Percentiles rank a stretch among this genome's conserved stretches.
These are phyloP conservation scores for Fraxinus sp. DNA, from an alignment of 305 asterid species.

Conservation along the genomic window DNA sequence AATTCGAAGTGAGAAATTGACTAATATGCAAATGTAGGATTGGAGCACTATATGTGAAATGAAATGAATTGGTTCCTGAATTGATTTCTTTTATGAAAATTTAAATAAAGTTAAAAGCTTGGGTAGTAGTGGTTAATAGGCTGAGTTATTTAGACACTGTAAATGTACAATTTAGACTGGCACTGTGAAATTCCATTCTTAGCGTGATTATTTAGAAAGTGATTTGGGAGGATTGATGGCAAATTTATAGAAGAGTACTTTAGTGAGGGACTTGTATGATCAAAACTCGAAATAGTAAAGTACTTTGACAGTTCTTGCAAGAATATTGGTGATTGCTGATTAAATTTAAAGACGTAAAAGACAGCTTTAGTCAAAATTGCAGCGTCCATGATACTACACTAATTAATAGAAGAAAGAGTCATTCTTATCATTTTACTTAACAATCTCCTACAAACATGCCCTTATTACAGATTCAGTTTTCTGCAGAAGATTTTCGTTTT, in stretches of 20 bases:
- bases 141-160: neutral
- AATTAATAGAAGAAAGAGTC: neutral
- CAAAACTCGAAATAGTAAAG: neutral
- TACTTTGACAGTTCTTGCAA: neutral
- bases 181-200: constrained; percentile 1
- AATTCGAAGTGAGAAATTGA: neutral
- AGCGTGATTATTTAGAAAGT: constrained; percentile 7
- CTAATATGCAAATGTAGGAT: neutral
- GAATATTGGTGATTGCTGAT: neutral
- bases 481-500: neutral
- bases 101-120: neutral
- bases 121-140: neutral
- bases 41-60: neutral
- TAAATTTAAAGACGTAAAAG: neutral
- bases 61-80: constrained; percentile 1
- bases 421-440: neutral
- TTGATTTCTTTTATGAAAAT: neutral
- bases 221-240: neutral
- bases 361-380: neutral
- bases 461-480: neutral
- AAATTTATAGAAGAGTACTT: neutral
- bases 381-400: neutral
- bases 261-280: neutral
- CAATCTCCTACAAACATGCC: neutral
- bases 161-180: neutral